phyloP scores from a whole-genome alignment of 163 green algal species.

The Chloroidium sp. region DNA sequence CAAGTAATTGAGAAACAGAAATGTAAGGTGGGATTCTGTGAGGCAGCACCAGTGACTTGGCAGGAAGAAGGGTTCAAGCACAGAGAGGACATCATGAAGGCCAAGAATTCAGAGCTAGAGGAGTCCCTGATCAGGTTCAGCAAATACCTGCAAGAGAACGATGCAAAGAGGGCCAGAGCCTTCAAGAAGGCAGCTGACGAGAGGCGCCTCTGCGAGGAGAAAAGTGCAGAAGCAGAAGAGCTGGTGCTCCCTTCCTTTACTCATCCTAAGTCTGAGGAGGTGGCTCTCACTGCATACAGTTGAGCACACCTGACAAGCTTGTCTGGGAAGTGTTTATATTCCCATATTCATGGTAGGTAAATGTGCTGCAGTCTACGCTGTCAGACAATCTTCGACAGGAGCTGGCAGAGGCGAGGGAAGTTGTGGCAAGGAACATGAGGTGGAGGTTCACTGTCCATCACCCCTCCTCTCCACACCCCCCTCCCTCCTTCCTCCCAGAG shows the following conservation, averaged over 20 bases:
- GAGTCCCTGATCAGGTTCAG: conserved; percentile 84
- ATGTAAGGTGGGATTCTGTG: too few species aligned
- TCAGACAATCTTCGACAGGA: background rate
- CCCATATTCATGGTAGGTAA: background rate
- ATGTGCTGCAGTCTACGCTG: background rate
- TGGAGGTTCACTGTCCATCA: background rate
- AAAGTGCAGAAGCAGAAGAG: conserved; percentile 74
- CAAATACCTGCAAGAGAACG: conserved; percentile 80
- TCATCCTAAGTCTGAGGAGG: background rate
- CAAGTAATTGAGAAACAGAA: too few species aligned
- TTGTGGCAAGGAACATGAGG: background rate
- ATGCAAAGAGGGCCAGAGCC: conserved; percentile 71
- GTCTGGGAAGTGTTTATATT: background rate
- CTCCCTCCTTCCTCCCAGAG: too few species aligned
- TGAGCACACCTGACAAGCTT: background rate
- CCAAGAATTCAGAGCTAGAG: conserved; percentile 83
- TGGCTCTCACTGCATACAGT: background rate
- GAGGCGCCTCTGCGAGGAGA: conserved; percentile 53
- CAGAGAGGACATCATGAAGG: conserved; percentile 76
- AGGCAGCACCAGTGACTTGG: background rate
- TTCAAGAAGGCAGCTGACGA: conserved; percentile 79
- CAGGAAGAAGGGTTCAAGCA: conserved; percentile 78
- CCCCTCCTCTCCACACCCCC: too few species aligned
- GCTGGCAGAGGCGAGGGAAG: background rate
- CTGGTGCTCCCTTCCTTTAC: conserved; percentile 23